phyloP scores from a whole-genome alignment of 805 yeast species.

The Candida loeiensis region DNA sequence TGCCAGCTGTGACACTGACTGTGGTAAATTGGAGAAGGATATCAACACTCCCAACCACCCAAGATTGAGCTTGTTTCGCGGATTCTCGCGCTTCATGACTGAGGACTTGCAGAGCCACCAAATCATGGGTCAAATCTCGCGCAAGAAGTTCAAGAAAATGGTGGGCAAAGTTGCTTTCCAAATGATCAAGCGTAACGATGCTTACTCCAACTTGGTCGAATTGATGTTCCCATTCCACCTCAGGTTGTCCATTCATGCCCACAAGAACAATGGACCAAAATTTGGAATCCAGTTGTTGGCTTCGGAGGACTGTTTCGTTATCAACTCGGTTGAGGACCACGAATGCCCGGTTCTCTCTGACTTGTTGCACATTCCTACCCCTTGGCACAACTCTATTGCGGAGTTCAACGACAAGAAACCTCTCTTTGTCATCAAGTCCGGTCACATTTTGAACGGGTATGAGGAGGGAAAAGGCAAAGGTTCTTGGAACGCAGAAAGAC shows the following conservation, averaged over 20 bases:
- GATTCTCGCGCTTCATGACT: constrained; percentile 56
- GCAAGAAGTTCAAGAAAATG: constrained; percentile 47
- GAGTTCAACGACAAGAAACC: constrained; percentile 34
- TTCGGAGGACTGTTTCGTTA: constrained; percentile 40
- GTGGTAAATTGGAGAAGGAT: constrained; percentile 29
- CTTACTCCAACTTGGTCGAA: constrained; percentile 61
- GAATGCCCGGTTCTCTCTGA: constrained; percentile 45
- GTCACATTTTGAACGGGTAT: constrained; percentile 7
- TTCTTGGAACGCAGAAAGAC: constrained; percentile 20
- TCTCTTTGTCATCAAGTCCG: constrained; percentile 23
- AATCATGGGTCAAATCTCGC: constrained; percentile 36
- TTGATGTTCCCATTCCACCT: constrained; percentile 56
- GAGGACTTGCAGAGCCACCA: constrained; percentile 51
- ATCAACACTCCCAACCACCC: constrained; percentile 44
- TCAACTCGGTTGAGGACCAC: constrained; percentile 42
- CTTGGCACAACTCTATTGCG: constrained; percentile 61
- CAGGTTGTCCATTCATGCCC: constrained; percentile 61
- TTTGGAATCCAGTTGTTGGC: constrained; percentile 52
- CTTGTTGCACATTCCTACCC: constrained; percentile 60
- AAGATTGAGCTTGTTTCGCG: constrained; percentile 50
- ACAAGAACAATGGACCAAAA: constrained; percentile 56
- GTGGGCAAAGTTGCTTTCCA: constrained; percentile 56
- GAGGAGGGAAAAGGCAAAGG: constrained; percentile 18
- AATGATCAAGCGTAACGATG: constrained; percentile 63
- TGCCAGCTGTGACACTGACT: constrained; percentile 37